phyloP scores from a whole-genome alignment of 1,139 yeast species.

The Geotrichum bryndzae region DNA sequence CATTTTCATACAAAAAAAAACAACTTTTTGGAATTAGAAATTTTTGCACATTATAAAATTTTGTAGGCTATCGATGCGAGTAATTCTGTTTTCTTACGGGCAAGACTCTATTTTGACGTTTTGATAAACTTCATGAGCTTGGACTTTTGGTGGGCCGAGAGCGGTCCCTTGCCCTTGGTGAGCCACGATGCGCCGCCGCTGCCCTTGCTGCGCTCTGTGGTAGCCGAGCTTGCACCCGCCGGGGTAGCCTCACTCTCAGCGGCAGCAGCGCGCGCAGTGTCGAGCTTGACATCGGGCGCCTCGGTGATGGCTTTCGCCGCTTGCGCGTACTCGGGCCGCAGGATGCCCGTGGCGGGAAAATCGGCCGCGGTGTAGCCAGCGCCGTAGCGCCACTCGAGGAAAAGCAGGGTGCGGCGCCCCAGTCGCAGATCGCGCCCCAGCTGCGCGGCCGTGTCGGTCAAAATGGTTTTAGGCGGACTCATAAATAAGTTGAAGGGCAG shows the following conservation, averaged over 20 bases:
- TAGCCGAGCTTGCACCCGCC: not conserved
- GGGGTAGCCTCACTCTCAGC: not conserved
- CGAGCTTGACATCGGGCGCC: conserved; percentile 26
- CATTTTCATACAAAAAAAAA: no score
- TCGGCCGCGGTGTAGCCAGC: conserved; percentile 4
- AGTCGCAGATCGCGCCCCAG: conserved; percentile 28
- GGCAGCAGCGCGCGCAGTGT: conserved; percentile 1
- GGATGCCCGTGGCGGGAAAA: conserved; percentile 17
- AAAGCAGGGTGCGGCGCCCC: conserved; percentile 29
- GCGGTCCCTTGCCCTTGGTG: conserved; percentile 12
- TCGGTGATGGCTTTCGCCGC: conserved; percentile 27
- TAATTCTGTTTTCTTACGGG: not conserved
- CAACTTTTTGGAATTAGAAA: no score
- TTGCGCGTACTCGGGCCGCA: conserved; percentile 20
- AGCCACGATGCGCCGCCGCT: conserved; percentile 6
- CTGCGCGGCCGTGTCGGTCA: conserved; percentile 19
- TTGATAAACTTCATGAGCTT: conserved; percentile 16
- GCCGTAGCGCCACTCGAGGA: conserved; percentile 29
- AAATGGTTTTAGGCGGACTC: conserved; percentile 29
- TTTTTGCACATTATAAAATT: no score
- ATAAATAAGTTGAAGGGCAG: conserved; percentile 28
- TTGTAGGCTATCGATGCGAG: no score
- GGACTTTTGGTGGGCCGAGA: conserved; percentile 4
- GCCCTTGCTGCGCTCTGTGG: not conserved
- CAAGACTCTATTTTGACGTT: conserved; percentile 1